Evolutionary conservation across 495 filamentous ascomycete species (phyloP), one percentile per base, ranked within the genome.

Genomic region (Barbatosphaeria neglecta): DNA sequence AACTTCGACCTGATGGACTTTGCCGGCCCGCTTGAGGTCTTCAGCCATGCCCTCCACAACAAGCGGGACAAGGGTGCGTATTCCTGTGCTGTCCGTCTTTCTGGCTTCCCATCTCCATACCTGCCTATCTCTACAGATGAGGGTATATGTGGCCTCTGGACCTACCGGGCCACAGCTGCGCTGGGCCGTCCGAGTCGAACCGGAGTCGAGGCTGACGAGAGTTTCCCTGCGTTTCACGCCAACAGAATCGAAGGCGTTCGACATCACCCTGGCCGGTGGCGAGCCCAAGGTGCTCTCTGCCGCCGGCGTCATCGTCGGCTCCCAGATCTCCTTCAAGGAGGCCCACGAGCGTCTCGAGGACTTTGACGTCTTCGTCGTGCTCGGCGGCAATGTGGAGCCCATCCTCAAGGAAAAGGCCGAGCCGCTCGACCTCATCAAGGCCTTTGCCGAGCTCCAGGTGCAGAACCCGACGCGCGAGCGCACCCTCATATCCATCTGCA

Each of bases 401-500:
- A 53, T 82, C 45, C 56, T 85, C 45, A 73, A 81, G 58, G 54
- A 67, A 49, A 76, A 78, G 56, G 59, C 62, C 35, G 78, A 86
- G 55, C 82, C 81, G 22, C 63, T 84, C 43, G 58, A 65, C 42
- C 64, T 83, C 51, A 81, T 85, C 73, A 67, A 71, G 43, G 78
- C 78, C 49, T 87, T 74, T 55, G 71, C 78, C 47, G 78, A 83
- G 55, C 61, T 86, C 43, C 83, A 86, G 63, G 68, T 75, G 59
- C 73, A 70, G 46, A 78, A 85, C 53, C 81, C 83, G 1, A 69
- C 63, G 55, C 78, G 77, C 50, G 83, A 86, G 67, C 82, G 86
- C 41, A 81, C 84, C 3, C 57, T 90, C 47, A 66, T 89, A 51
- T 84, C 83, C 47, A 66, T 93, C 67, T 86, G 81, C 68, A 87